Evolutionary conservation across 208 protist species (phyloP).

Genomic region (Endotrypanum monterogeii): DNA sequence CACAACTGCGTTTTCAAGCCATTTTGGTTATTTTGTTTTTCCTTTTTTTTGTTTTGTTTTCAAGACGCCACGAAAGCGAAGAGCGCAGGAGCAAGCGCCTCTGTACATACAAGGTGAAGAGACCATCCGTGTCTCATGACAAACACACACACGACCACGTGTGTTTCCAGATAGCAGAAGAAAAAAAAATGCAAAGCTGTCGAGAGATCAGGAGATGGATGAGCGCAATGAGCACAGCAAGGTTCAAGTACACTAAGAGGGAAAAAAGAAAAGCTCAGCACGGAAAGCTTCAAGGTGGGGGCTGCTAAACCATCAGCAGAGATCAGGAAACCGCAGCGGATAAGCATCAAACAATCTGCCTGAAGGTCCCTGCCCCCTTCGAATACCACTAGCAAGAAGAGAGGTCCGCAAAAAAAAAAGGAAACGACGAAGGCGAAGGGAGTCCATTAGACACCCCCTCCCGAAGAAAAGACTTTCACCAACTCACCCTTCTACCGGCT

Average conservation of each 20-base stretch:
- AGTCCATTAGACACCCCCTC: neutral
- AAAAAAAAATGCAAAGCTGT: neutral
- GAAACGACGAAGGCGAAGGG: neutral
- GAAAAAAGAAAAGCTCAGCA: neutral
- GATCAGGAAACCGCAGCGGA: neutral
- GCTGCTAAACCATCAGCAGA: neutral
- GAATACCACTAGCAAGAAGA: neutral
- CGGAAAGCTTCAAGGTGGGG: neutral
- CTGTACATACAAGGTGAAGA: slow-evolving; percentile 1
- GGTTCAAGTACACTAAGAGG: no score
- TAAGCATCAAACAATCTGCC: neutral
- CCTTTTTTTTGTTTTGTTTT: no score
- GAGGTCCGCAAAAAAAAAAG: neutral
- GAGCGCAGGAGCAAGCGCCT: neutral
- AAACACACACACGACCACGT: neutral
- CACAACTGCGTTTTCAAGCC: no score
- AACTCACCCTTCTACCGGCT: neutral
- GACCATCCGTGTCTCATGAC: neutral
- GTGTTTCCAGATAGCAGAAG: neutral
- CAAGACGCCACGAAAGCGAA: neutral
- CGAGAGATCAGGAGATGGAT: neutral
- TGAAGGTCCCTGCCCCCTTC: neutral
- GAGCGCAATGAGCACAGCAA: no score
- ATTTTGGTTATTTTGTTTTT: no score
- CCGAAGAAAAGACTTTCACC: neutral